Conservation (phyloP, 1,284 basidiomycete species). For the Marasmius tenuissimus region DNA sequence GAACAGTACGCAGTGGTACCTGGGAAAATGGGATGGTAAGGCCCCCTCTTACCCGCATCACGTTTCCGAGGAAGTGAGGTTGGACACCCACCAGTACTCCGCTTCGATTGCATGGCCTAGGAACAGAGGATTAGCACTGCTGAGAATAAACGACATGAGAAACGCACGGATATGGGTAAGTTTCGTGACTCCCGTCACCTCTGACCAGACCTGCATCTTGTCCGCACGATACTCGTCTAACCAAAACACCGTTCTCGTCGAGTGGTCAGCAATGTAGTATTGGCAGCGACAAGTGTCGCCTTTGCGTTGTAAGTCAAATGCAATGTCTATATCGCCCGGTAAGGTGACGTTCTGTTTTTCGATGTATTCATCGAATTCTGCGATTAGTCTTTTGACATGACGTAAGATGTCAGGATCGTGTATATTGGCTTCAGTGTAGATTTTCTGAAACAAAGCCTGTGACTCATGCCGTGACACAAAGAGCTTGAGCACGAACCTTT, state of each 20-base stretch:
- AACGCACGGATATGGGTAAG: slow-evolving; percentile 42
- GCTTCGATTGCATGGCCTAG: slow-evolving; percentile 49
- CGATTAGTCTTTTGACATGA: slow-evolving; percentile 25
- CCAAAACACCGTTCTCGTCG: slow-evolving; percentile 36
- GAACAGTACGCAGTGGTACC: slow-evolving; percentile 53
- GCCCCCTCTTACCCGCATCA: neutral
- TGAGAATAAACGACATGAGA: neutral
- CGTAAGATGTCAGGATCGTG: slow-evolving; percentile 23
- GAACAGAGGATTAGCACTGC: neutral
- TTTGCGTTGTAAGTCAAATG: slow-evolving; percentile 28
- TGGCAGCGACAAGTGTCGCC: slow-evolving; percentile 20
- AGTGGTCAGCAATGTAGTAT: slow-evolving; percentile 44
- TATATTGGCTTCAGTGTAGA: slow-evolving; percentile 40
- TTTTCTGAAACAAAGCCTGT: slow-evolving; percentile 19
- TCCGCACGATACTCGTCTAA: slow-evolving; percentile 32
- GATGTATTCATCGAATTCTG: slow-evolving; percentile 26
- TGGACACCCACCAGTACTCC: slow-evolving; percentile 46
- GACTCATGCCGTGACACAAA: neutral
- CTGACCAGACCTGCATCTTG: slow-evolving; percentile 25
- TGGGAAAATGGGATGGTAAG: slow-evolving; percentile 15
- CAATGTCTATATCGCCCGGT: slow-evolving; percentile 27
- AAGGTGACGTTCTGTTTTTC: slow-evolving; percentile 20
- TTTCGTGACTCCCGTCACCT: slow-evolving; percentile 35
- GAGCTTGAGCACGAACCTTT: slow-evolving; percentile 22
- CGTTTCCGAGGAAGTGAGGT: neutral